Percentiles rank a stretch among this genome's conserved stretches.
Evolutionary conservation across 1,284 basidiomycete species (phyloP).

Genomic region (Laetiporus sulphureus): DNA sequence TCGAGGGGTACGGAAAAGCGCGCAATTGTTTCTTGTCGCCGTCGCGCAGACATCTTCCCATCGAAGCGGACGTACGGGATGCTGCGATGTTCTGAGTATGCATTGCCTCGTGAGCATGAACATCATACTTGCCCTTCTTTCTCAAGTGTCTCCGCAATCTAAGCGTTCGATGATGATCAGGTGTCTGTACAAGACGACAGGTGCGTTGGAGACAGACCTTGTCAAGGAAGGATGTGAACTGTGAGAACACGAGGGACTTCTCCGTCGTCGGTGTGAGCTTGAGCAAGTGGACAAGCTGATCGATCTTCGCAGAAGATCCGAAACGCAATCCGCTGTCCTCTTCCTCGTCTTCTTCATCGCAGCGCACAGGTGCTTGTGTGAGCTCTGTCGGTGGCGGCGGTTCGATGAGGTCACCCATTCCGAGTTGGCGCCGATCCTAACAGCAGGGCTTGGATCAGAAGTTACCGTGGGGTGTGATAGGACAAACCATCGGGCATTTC

Average conservation of each 20-base stretch:
- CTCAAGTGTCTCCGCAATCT: constrained; percentile 69
- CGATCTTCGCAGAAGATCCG: constrained; percentile 77
- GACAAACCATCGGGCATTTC: constrained; percentile 77
- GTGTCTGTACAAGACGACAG: background rate
- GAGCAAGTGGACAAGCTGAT: constrained; percentile 70
- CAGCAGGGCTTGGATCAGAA: background rate
- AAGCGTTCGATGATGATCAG: background rate
- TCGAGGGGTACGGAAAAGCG: constrained; percentile 62
- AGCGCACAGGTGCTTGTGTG: constrained; percentile 46
- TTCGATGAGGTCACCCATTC: constrained; percentile 56
- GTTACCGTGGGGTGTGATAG: background rate
- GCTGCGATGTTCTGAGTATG: constrained; percentile 31
- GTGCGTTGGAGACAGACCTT: constrained; percentile 37
- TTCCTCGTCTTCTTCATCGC: constrained; percentile 37
- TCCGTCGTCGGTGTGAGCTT: constrained; percentile 60
- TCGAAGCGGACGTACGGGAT: constrained; percentile 78
- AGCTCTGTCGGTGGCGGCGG: constrained; percentile 59
- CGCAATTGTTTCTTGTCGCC: constrained; percentile 74
- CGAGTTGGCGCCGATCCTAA: constrained; percentile 67
- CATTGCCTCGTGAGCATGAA: background rate
- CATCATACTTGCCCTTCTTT: constrained; percentile 44
- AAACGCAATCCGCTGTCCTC: constrained; percentile 32
- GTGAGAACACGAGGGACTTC: constrained; percentile 81
- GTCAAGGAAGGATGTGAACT: constrained; percentile 81
- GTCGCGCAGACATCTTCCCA: constrained; percentile 72